Percentiles rank a stretch among this genome's conserved stretches.
phyloP scores from a whole-genome alignment of 305 asterid genomes.

The Fraxinus platypoda region DNA sequence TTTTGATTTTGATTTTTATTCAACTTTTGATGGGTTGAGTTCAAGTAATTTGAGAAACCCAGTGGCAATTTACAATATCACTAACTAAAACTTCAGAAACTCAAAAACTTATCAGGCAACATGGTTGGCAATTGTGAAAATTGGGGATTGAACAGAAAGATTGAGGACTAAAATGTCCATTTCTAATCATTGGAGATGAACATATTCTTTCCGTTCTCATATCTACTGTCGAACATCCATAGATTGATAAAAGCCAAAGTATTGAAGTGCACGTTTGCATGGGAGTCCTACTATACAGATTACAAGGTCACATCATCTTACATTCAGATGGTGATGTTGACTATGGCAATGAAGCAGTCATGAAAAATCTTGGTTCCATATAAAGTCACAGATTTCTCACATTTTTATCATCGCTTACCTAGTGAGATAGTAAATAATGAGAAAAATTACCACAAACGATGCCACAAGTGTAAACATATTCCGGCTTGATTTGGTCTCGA shows the following conservation, averaged over 20 bases:
- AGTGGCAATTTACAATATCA: neutral
- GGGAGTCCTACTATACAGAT: neutral
- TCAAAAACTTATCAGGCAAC: neutral
- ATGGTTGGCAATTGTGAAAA: neutral
- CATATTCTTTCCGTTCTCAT: neutral
- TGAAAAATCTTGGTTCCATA: neutral
- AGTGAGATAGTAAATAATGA: conserved; percentile 79
- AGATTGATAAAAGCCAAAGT: neutral
- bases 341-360: neutral
- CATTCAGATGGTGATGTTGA: neutral
- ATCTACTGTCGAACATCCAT: neutral
- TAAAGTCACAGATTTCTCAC: neutral
- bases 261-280: neutral
- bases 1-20: neutral
- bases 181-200: neutral
- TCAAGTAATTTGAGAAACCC: neutral
- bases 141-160: neutral
- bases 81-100: neutral
- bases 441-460: conserved; percentile 74
- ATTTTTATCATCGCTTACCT: conserved; percentile 37
- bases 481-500: conserved; percentile 88
- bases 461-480: conserved; percentile 82
- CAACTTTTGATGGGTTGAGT: neutral
- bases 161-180: neutral
- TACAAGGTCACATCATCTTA: neutral